Conservation (phyloP, 2,329 filamentous ascomycete genomes). For the Beauveria caledonica region DNA sequence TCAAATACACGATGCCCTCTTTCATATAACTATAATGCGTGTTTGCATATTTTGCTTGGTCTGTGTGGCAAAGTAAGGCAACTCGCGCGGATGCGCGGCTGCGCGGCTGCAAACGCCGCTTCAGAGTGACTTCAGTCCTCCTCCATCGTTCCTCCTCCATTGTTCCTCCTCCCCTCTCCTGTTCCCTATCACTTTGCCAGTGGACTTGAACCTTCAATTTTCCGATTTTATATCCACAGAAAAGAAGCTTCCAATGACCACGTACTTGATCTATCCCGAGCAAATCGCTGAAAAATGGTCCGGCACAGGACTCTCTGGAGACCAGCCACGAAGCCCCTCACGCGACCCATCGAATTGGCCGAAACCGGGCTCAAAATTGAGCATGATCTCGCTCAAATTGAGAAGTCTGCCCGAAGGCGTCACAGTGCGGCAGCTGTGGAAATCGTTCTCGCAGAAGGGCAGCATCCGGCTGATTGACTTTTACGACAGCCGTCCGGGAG, state of each 20-base stretch:
- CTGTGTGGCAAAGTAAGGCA: neutral
- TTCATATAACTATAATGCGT: too few relatives aligned
- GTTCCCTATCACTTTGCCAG: neutral
- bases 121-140: neutral
- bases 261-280: neutral
- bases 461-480: constrained; percentile 50
- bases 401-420: constrained; percentile 26
- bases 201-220: neutral
- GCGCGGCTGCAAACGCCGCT: neutral
- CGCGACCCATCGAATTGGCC: neutral
- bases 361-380: neutral
- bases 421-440: constrained; percentile 38
- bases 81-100: neutral
- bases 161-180: neutral
- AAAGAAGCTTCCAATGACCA: neutral
- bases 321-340: neutral
- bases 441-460: constrained; percentile 44
- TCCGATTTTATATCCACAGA: neutral
- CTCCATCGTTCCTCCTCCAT: neutral
- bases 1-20: too few relatives aligned
- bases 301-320: neutral
- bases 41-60: too few relatives aligned
- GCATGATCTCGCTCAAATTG: constrained; percentile 19
- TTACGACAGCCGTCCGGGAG: constrained; percentile 28
- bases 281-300: constrained; percentile 5